Evolutionary conservation across 2,329 filamentous ascomycete species (phyloP).

Genomic region (Cordyceps cateniannulata): DNA sequence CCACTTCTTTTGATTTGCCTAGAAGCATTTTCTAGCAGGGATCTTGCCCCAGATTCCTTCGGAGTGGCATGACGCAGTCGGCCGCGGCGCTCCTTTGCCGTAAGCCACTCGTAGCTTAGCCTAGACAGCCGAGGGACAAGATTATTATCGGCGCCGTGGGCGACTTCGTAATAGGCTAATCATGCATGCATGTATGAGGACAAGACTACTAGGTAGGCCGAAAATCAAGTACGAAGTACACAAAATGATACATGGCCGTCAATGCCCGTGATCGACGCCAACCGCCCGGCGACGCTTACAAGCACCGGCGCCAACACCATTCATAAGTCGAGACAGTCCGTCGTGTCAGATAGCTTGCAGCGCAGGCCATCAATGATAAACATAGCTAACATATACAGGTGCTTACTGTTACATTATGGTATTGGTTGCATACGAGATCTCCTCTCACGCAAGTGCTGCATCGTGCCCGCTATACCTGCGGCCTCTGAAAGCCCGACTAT

Average conservation of each 20-base stretch:
- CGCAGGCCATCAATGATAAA: not conserved
- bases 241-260: not conserved
- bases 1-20: not conserved
- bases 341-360: not conserved
- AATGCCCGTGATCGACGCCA: not conserved
- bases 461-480: not conserved
- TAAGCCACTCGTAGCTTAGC: not conserved
- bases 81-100: slow-evolving; percentile 6
- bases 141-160: not conserved
- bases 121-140: slow-evolving; percentile 4
- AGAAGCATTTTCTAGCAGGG: slow-evolving; percentile 18
- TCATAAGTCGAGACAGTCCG: not conserved
- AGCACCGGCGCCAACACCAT: not conserved
- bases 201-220: too few relatives aligned
- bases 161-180: not conserved
- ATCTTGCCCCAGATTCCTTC: slow-evolving; percentile 26
- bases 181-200: not conserved
- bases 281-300: too few relatives aligned
- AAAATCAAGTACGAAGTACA: not conserved
- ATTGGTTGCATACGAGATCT: not conserved
- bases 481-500: not conserved
- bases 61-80: slow-evolving; percentile 15
- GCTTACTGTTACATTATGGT: not conserved
- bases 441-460: not conserved
- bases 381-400: not conserved